phyloP scores from a whole-genome alignment of 768 basidiomycete genomes.

The Mycena venus region DNA sequence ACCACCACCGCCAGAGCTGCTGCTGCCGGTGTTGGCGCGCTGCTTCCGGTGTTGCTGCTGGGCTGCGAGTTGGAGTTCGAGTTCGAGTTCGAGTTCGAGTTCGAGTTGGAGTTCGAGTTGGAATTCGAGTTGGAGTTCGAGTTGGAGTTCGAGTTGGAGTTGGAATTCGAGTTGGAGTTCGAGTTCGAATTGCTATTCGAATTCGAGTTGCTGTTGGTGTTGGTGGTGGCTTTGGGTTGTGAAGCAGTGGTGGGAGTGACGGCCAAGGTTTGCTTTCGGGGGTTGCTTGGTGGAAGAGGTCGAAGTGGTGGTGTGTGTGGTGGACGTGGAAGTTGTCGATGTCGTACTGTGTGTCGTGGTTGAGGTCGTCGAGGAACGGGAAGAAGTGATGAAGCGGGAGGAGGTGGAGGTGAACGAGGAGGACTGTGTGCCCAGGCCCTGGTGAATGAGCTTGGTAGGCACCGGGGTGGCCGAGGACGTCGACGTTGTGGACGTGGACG shows the following conservation, averaged over 20 bases:
- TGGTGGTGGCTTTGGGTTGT: conserved; percentile 7
- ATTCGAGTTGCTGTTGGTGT: conserved; percentile 2
- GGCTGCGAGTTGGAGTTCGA: conserved; percentile 18
- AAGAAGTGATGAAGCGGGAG: conserved; percentile 28
- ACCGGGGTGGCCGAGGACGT: conserved; percentile 33
- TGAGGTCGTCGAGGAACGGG: conserved; percentile 35
- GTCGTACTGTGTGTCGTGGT: conserved; percentile 34
- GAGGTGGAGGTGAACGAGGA: conserved; percentile 26
- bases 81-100: conserved; percentile 28
- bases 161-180: conserved; percentile 26
- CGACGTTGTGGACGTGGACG: conserved; percentile 19
- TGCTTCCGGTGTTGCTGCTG: conserved; percentile 18
- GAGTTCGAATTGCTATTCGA: conserved; percentile 18
- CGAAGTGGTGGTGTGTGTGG: conserved; percentile 30
- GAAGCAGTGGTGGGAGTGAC: conserved; percentile 12
- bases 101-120: conserved; percentile 20
- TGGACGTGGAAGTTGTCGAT: conserved; percentile 33
- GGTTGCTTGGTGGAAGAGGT: conserved; percentile 14
- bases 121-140: conserved; percentile 28
- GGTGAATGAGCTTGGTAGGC: conserved; percentile 36
- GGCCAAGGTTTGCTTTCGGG: conserved; percentile 9
- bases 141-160: too few species aligned
- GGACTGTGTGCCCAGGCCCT: conserved; percentile 28
- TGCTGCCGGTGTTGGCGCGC: conserved; percentile 28
- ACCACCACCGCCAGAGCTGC: conserved; percentile 40